These are phyloP conservation scores for Chaetoscypha palmicola DNA, from an alignment of 2,329 filamentous ascomycete genomes.

Conservation along the genomic window DNA sequence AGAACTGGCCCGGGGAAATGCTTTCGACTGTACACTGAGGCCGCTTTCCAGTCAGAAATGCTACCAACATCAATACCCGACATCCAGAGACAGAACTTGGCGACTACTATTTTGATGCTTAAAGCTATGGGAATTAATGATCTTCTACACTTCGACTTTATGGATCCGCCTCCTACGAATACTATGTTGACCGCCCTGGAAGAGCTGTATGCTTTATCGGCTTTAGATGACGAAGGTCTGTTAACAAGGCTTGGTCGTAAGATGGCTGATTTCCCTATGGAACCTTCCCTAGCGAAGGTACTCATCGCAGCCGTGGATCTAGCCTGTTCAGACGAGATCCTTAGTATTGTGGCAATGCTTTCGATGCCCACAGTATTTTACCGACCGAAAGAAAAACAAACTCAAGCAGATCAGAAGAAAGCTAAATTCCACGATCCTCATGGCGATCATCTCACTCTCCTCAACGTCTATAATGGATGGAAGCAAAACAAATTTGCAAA, in stretches of 20 bases:
- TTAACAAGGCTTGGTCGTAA: slow-evolving; percentile 86
- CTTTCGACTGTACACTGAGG: slow-evolving; percentile 91
- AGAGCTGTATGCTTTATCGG: slow-evolving; percentile 86
- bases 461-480: slow-evolving; percentile 98
- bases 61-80: slow-evolving; percentile 91
- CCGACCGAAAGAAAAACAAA: slow-evolving; percentile 93
- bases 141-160: slow-evolving; percentile 93
- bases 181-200: slow-evolving; percentile 96
- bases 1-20: slow-evolving; percentile 94
- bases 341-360: slow-evolving; percentile 93
- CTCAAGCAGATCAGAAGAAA: slow-evolving; percentile 95
- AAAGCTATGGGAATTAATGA: slow-evolving; percentile 99
- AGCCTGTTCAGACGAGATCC: slow-evolving; percentile 85
- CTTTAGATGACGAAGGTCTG: slow-evolving; percentile 90
- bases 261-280: slow-evolving; percentile 99
- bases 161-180: slow-evolving; percentile 96
- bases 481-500: slow-evolving; percentile 74
- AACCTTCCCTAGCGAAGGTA: slow-evolving; percentile 83
- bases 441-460: slow-evolving; percentile 86
- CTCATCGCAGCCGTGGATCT: slow-evolving; percentile 83
- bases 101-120: slow-evolving; percentile 90
- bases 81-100: slow-evolving; percentile 90
- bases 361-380: slow-evolving; percentile 85
- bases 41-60: slow-evolving; percentile 95
- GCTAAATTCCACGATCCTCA: slow-evolving; percentile 93